A percentile compares a stretch with the other conserved stretches of the same genome.
phyloP scores from a whole-genome alignment of 257 asterid species.

The Parsonsia alboflavescens region DNA sequence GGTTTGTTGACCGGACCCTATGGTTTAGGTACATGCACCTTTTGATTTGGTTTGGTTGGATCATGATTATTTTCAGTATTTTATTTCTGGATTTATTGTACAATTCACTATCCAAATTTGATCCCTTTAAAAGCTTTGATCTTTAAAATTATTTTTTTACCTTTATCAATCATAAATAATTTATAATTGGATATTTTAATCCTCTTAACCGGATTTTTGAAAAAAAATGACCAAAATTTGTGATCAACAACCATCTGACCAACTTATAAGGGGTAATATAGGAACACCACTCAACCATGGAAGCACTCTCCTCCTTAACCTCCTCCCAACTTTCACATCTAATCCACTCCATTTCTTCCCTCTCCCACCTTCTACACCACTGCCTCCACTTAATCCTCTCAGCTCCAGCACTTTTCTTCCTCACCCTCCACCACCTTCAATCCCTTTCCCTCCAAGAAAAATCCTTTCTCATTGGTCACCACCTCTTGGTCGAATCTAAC shows the following conservation, averaged over 20 bases:
- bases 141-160: no score
- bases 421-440: slow-evolving; percentile 78
- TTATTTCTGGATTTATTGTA: no score
- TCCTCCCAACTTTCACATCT: slow-evolving; percentile 57
- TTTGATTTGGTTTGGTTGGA: slow-evolving; percentile 8
- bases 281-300: no score
- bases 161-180: no score
- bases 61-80: neutral
- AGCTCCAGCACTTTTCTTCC: slow-evolving; percentile 57
- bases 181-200: no score
- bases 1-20: slow-evolving; percentile 22
- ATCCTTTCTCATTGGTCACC: slow-evolving; percentile 71
- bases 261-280: no score
- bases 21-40: slow-evolving; percentile 16
- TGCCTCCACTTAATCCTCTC: slow-evolving; percentile 65
- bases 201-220: no score
- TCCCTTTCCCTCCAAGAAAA: slow-evolving; percentile 71
- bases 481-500: slow-evolving; percentile 58
- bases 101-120: no score
- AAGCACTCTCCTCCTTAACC: slow-evolving; percentile 57
- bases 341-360: slow-evolving; percentile 54
- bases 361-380: slow-evolving; percentile 56
- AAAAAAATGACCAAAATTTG: no score
- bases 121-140: no score
- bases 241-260: no score